phyloP scores from a whole-genome alignment of 1,284 basidiomycete species.

The Ustilago lituana region DNA sequence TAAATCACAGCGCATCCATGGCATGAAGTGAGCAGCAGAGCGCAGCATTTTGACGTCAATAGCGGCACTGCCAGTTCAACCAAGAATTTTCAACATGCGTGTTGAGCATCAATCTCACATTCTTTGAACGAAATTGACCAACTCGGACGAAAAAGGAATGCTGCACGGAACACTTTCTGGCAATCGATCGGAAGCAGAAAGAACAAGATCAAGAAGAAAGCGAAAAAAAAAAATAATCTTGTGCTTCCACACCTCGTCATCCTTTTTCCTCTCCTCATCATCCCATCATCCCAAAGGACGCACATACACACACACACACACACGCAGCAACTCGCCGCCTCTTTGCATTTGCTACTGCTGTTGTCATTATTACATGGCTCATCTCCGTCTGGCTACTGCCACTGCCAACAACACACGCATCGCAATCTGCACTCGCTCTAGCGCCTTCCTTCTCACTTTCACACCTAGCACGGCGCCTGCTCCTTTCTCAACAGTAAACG shows the following conservation, averaged over 20 bases:
- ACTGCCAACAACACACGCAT: slow-evolving; percentile 3
- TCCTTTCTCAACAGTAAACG: neutral
- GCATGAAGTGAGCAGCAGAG: too few relatives aligned
- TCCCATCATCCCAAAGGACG: neutral
- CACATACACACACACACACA: neutral
- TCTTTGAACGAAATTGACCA: too few relatives aligned
- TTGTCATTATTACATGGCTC: slow-evolving; percentile 30
- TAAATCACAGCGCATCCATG: neutral
- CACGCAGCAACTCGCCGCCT: too few relatives aligned
- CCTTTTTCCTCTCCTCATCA: neutral
- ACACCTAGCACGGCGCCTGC: neutral
- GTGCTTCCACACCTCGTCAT: neutral
- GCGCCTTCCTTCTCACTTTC: neutral
- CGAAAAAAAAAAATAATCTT: slow-evolving; percentile 10
- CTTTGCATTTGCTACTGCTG: neutral
- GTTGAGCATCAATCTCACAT: too few relatives aligned
- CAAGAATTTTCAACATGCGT: neutral
- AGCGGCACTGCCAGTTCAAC: neutral
- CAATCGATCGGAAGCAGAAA: slow-evolving; percentile 10
- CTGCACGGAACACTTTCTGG: neutral
- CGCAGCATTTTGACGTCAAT: slow-evolving; percentile 15
- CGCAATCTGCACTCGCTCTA: slow-evolving; percentile 2
- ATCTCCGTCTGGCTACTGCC: slow-evolving; percentile 36
- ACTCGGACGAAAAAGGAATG: slow-evolving; percentile 15
- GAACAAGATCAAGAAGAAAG: slow-evolving; percentile 5